Conservation (phyloP, 2,329 filamentous ascomycete genomes). For the Beauveria sp. region DNA sequence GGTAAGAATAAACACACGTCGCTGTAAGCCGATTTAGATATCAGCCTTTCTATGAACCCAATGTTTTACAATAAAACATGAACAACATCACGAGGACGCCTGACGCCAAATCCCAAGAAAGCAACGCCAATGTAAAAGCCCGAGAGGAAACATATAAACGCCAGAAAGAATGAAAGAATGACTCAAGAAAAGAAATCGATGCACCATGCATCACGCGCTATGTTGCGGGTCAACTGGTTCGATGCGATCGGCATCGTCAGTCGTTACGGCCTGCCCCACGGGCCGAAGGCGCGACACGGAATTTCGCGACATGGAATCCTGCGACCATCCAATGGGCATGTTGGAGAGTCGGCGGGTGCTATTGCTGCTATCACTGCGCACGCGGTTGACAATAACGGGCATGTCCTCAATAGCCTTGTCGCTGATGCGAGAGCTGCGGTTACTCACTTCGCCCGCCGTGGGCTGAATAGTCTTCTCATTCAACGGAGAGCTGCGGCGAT, state of each 20-base stretch:
- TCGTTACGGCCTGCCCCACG: background rate
- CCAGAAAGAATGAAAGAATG: background rate
- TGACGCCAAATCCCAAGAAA: background rate
- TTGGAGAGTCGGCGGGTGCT: conserved; percentile 23
- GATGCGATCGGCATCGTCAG: conserved; percentile 1
- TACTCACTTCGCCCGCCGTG: conserved; percentile 11
- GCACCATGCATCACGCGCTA: background rate
- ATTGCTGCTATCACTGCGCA: conserved; percentile 15
- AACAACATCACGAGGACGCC: background rate
- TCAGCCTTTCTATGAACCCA: background rate
- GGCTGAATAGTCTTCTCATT: conserved; percentile 18
- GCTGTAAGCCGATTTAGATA: background rate
- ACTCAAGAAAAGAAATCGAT: background rate
- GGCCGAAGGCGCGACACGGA: conserved; percentile 13
- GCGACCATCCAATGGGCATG: conserved; percentile 31
- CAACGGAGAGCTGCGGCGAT: conserved; percentile 13
- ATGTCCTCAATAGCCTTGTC: conserved; percentile 13
- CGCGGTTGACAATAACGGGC: conserved; percentile 14
- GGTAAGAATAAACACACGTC: background rate
- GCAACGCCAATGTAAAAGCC: background rate
- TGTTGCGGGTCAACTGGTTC: background rate
- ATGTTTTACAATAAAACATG: background rate
- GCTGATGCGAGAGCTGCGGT: conserved; percentile 16
- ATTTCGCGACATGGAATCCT: conserved; percentile 23
- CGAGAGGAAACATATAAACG: background rate